Evolutionary conservation across 768 basidiomycete genomes (phyloP).

Genomic region (Lentinula lateritia): DNA sequence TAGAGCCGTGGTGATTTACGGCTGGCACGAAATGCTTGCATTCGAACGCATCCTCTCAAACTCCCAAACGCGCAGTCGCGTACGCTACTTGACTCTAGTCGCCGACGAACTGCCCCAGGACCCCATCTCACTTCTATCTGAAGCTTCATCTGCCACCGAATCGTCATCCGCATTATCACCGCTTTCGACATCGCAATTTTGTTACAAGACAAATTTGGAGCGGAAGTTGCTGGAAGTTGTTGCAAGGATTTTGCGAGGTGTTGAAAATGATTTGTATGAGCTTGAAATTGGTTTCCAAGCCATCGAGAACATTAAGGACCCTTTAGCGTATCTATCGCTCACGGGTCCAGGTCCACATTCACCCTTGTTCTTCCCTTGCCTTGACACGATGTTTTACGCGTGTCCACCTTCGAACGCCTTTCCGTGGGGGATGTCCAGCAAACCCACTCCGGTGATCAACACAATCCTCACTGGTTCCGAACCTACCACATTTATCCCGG

Average conservation of each 20-base stretch:
- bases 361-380: not conserved
- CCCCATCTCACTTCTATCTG: not conserved
- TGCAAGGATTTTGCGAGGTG: not conserved
- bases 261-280: not conserved
- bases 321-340: not conserved
- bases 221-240: not conserved
- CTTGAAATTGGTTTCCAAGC: conserved; percentile 2
- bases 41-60: not conserved
- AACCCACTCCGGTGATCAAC: not conserved
- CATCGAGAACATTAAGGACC: not conserved
- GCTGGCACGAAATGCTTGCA: not conserved
- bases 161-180: not conserved
- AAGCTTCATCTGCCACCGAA: not conserved
- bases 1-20: not conserved
- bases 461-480: not conserved
- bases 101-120: not conserved
- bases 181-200: not conserved
- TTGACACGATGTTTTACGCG: conserved; percentile 1
- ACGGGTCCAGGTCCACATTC: not conserved
- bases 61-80: not conserved
- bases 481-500: not conserved
- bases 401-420: not conserved
- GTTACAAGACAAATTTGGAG: not conserved
- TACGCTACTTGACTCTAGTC: conserved; percentile 1
- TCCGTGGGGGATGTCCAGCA: not conserved